Conservation (phyloP, 1,284 basidiomycete species). For the Veloboletus limbatus region DNA sequence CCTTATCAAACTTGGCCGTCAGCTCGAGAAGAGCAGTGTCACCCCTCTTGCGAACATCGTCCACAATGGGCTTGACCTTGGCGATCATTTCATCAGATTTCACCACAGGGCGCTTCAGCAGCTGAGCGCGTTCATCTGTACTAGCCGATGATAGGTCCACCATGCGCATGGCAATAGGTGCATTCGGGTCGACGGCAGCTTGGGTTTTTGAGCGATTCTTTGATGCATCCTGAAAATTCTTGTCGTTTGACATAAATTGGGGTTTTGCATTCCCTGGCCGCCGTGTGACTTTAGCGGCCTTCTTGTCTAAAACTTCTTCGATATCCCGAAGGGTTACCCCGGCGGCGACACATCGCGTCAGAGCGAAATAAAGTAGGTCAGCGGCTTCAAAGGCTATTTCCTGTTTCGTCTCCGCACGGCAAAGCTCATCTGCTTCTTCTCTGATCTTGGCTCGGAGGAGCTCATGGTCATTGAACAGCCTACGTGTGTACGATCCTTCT, state of each 20-base stretch:
- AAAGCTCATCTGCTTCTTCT: slow-evolving; percentile 98
- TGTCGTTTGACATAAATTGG: slow-evolving; percentile 59
- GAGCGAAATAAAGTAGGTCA: slow-evolving; percentile 92
- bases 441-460: slow-evolving; percentile 92
- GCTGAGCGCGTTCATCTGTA: slow-evolving; percentile 55
- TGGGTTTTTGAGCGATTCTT: slow-evolving; percentile 27
- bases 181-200: slow-evolving; percentile 35
- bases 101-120: slow-evolving; percentile 89
- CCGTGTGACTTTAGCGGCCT: slow-evolving; percentile 86
- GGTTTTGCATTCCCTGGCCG: slow-evolving; percentile 94
- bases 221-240: slow-evolving; percentile 26
- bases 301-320: slow-evolving; percentile 81
- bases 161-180: slow-evolving; percentile 74
- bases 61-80: slow-evolving; percentile 94
- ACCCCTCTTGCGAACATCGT: slow-evolving; percentile 80
- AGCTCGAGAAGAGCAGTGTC: slow-evolving; percentile 87
- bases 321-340: slow-evolving; percentile 88
- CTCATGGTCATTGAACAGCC: slow-evolving; percentile 82
- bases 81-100: slow-evolving; percentile 93
- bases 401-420: slow-evolving; percentile 76
- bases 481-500: slow-evolving; percentile 88
- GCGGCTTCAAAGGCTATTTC: slow-evolving; percentile 97
- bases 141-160: slow-evolving; percentile 58
- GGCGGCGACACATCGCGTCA: slow-evolving; percentile 82
- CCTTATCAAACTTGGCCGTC: slow-evolving; percentile 93